Evolutionary conservation across 164 flowering plant genomes (phyloP), one percentile per base, ranked within the genome.

Genomic region (Aristolochia fimbriata): DNA sequence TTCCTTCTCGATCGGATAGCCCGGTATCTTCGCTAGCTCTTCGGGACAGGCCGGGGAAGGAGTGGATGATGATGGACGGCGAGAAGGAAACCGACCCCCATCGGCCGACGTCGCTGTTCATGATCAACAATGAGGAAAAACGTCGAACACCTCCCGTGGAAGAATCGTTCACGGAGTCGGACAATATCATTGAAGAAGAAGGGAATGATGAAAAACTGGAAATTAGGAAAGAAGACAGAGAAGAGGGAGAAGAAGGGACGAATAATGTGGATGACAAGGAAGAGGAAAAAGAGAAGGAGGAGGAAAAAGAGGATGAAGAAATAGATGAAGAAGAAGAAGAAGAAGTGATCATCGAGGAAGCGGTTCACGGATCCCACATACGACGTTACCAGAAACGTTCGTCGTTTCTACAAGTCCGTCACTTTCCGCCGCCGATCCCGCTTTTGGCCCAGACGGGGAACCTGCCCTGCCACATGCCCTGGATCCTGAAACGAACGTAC

Each of bases 381-480:
- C 41, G 48, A 8, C 24, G 57, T 22, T 24, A 43, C 52, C 41
- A 43, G 21, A 23, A 51, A 45, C 51, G 62, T 41, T 43, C 54
- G 20, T 15, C 50, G 7, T 15, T 64, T 7, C 46, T 59, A 14
- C 19, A 48, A 47, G 46, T 15, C 33, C 73, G 60, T 51, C 64
- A 77, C 25, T 77, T 47, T 19, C 87, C 87, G 11, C 83, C 83
- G 8, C 73, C 80, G 20, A 80, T 82, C n/a, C 70, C 81, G 0
- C 50, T 43, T 8, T 58, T 77, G 3, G 75, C 73, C 2, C 57
- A 55, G 46, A 71, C 78, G 0, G 80, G 63, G 41, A 74, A 74
- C 46, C 46, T 66, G 45, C 62, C 57, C 0, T 56, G 65, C 19
- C 78, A 67, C 19, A 69, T 73, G 77, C 84, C 87, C 4, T 75